phyloP scores from a whole-genome alignment of 768 basidiomycete species.

The Lactarius quietus region DNA sequence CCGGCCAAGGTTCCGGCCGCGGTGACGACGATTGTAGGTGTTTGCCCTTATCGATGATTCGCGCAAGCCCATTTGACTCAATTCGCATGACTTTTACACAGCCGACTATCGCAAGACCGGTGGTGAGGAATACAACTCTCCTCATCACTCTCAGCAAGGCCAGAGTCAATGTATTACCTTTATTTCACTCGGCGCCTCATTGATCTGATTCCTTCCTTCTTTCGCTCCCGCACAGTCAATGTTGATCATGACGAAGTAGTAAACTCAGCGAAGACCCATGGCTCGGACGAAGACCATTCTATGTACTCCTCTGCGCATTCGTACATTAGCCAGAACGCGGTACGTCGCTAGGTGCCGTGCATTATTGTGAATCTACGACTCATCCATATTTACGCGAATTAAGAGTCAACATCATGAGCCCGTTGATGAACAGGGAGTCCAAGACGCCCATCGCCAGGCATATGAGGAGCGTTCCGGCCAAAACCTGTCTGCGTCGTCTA shows the following conservation, averaged over 20 bases:
- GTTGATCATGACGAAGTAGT: slow-evolving; percentile 65
- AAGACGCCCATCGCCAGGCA: slow-evolving; percentile 56
- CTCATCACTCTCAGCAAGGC: slow-evolving; percentile 39
- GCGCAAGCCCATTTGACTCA: slow-evolving; percentile 8
- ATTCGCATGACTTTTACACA: slow-evolving; percentile 12
- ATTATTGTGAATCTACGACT: not conserved
- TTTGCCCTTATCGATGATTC: slow-evolving; percentile 6
- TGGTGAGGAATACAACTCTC: slow-evolving; percentile 59
- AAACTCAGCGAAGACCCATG: slow-evolving; percentile 49
- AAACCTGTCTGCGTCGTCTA: slow-evolving; percentile 52
- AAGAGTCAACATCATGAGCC: slow-evolving; percentile 58
- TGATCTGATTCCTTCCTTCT: slow-evolving; percentile 7
- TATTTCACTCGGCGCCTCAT: slow-evolving; percentile 4
- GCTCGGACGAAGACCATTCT: slow-evolving; percentile 53
- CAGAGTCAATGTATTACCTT: slow-evolving; percentile 27
- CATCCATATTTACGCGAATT: slow-evolving; percentile 10
- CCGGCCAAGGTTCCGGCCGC: not conserved
- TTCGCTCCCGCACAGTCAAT: slow-evolving; percentile 46
- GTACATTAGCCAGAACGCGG: slow-evolving; percentile 53
- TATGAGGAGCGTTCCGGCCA: slow-evolving; percentile 52
- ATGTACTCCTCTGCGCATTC: slow-evolving; percentile 55
- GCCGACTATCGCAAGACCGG: slow-evolving; percentile 46
- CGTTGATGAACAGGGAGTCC: slow-evolving; percentile 63
- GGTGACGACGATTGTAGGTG: slow-evolving; percentile 39
- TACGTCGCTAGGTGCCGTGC: slow-evolving; percentile 26